Evolutionary conservation across 805 yeast genomes (phyloP), one percentile per base, ranked within the genome.

Genomic region (Tetrapisispora namnaoensis): DNA sequence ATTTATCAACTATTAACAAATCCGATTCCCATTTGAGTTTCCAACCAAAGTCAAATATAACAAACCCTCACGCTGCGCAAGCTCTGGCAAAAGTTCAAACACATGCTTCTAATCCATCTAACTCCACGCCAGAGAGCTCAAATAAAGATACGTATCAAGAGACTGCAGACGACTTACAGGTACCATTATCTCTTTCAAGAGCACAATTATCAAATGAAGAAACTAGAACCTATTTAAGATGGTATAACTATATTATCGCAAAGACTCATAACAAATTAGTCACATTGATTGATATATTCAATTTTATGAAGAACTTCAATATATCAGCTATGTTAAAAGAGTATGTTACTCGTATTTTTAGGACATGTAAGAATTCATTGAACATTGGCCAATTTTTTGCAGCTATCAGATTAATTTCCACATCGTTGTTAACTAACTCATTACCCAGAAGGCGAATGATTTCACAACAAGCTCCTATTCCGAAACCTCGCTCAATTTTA

Each of bases 341-440:
- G 11, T 61, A 77, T 49, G 74, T 87, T 42, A 64, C 61, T 37
- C 67, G 68, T 24, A 75, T 83, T 21, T 81, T 80, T 60, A 66
- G 72, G 34, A 72, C 74, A 48, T 73, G 77, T 47, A 57, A 75
- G 34, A 73, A 72, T 49, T 75, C 84, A 3, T 73, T 91, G 48
- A 89, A 87, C 58, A 82, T 89, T 48, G 95, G 95, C 6, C 95
- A 89, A 63, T 91, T 93, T 67, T 93, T 86, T 69, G 96, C 95
- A 0, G 74, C 88, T 36, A 63, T 91, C 47, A 73, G 99, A 57
- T 74, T 93, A 20, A 75, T 89, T 14, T 77, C 95, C 18, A 96
- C 87, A 63, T 72, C 83, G 0, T 64, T 86, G 17, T 44, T 67
- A 2, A 56, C 64, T 34, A 83, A 83, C 2, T 57, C 65, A 34